These are phyloP conservation scores for Ogataea nonfermentans DNA, from an alignment of 805 yeast genomes.

Conservation along the genomic window DNA sequence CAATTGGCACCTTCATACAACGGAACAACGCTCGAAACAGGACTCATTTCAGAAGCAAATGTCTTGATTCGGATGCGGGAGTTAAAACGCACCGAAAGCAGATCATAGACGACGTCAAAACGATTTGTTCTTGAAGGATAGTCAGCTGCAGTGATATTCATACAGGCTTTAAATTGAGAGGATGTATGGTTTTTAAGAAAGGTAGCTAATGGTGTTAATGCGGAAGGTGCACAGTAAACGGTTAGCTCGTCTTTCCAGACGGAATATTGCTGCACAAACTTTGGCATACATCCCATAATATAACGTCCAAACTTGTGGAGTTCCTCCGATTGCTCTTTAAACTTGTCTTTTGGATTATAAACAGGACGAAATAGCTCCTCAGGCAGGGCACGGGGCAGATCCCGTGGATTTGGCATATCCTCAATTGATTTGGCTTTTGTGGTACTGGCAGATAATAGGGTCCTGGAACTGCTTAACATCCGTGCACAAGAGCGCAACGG, in stretches of 20 bases:
- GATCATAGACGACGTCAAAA: conserved; percentile 83
- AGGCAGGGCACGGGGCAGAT: conserved; percentile 34
- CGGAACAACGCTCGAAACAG: conserved; percentile 77
- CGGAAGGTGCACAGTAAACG: conserved; percentile 71
- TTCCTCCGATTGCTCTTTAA: conserved; percentile 62
- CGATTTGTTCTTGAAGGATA: conserved; percentile 81
- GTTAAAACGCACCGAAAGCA: conserved; percentile 77
- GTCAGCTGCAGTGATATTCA: conserved; percentile 86
- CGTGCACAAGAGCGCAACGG: neutral
- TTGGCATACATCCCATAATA: conserved; percentile 74
- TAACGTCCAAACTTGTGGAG: conserved; percentile 81
- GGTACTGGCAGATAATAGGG: neutral
- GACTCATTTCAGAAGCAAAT: conserved; percentile 76
- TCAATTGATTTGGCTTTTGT: conserved; percentile 17
- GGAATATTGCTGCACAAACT: conserved; percentile 75
- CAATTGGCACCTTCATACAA: conserved; percentile 81
- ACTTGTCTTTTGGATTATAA: conserved; percentile 76
- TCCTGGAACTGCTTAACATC: neutral
- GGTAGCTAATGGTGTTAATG: conserved; percentile 65
- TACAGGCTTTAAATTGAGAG: conserved; percentile 71
- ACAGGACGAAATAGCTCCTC: conserved; percentile 44
- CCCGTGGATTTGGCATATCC: conserved; percentile 35
- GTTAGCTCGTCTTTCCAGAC: conserved; percentile 91
- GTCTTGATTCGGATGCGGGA: conserved; percentile 88
- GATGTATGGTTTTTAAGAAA: conserved; percentile 78